phyloP scores from a whole-genome alignment of 2,329 filamentous ascomycete species.

The Monilinia polystroma region DNA sequence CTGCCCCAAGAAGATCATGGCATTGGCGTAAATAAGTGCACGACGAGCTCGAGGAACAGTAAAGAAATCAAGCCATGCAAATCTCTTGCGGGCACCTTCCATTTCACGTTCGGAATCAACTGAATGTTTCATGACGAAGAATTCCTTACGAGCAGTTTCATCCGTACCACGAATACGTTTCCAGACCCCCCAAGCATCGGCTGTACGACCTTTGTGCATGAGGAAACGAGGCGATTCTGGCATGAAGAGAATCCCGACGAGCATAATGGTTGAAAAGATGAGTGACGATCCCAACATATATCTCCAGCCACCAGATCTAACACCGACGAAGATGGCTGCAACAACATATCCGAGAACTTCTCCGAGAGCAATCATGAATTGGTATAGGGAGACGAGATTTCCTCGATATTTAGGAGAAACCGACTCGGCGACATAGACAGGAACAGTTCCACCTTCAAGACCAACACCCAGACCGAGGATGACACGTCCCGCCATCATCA shows the following conservation, averaged over 20 bases:
- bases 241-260: conserved; percentile 66
- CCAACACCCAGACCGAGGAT: conserved; percentile 70
- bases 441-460: conserved; percentile 71
- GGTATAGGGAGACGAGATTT: conserved; percentile 72
- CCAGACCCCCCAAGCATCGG: conserved; percentile 67
- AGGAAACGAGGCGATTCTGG: conserved; percentile 68
- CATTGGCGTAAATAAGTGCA: conserved; percentile 65
- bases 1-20: conserved; percentile 69
- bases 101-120: conserved; percentile 43
- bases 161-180: conserved; percentile 66
- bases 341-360: conserved; percentile 73
- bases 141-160: conserved; percentile 63
- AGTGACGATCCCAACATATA: conserved; percentile 73
- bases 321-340: conserved; percentile 69
- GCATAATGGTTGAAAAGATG: conserved; percentile 64
- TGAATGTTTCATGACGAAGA: conserved; percentile 68
- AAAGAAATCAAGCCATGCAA: conserved; percentile 72
- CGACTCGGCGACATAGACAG: conserved; percentile 72
- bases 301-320: conserved; percentile 65
- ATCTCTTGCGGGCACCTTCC: conserved; percentile 56
- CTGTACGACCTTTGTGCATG: conserved; percentile 62
- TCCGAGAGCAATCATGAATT: conserved; percentile 73
- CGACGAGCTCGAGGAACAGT: conserved; percentile 66
- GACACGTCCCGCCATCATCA: conserved; percentile 68
- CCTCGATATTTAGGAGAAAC: conserved; percentile 66